Evolutionary conservation across 768 basidiomycete genomes (phyloP).

Genomic region (Mycena albidolilacea): DNA sequence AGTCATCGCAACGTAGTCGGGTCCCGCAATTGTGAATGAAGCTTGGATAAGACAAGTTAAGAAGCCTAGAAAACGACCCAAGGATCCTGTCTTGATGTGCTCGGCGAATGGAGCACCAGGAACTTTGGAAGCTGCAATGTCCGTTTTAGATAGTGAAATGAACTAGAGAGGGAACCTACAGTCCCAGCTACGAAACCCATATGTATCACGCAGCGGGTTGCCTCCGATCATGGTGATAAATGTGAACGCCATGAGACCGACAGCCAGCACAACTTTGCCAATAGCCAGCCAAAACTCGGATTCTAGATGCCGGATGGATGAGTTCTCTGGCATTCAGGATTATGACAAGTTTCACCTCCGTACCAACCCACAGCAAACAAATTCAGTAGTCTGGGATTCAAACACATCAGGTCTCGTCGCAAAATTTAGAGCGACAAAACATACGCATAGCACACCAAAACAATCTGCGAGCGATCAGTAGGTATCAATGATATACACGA

Average conservation of each 20-base stretch:
- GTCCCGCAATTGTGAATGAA: constrained; percentile 72
- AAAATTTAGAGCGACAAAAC: constrained; percentile 24
- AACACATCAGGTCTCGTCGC: constrained; percentile 2
- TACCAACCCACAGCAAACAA: constrained; percentile 65
- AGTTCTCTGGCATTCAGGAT: neutral
- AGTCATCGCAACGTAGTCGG: constrained; percentile 69
- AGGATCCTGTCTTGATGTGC: constrained; percentile 65
- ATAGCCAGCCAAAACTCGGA: constrained; percentile 71
- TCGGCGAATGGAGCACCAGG: constrained; percentile 70
- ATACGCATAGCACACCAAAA: constrained; percentile 60
- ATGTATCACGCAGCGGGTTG: constrained; percentile 67
- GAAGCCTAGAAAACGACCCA: constrained; percentile 76
- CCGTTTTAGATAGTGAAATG: neutral
- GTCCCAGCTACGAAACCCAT: constrained; percentile 70
- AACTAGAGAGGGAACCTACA: constrained; percentile 47
- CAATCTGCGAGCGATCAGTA: constrained; percentile 40
- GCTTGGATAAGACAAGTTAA: constrained; percentile 74
- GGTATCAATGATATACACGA: neutral
- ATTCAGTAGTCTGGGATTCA: constrained; percentile 55
- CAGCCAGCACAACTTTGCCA: constrained; percentile 64
- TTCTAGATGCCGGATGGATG: constrained; percentile 47
- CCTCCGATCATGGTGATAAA: constrained; percentile 74
- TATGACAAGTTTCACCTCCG: constrained; percentile 52
- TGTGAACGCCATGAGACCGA: constrained; percentile 67
- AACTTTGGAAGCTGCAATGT: constrained; percentile 56